A percentile compares a stretch with the other conserved stretches of the same genome.
phyloP scores from a whole-genome alignment of 345 rosid genomes.

The Lepidium aucheri region DNA sequence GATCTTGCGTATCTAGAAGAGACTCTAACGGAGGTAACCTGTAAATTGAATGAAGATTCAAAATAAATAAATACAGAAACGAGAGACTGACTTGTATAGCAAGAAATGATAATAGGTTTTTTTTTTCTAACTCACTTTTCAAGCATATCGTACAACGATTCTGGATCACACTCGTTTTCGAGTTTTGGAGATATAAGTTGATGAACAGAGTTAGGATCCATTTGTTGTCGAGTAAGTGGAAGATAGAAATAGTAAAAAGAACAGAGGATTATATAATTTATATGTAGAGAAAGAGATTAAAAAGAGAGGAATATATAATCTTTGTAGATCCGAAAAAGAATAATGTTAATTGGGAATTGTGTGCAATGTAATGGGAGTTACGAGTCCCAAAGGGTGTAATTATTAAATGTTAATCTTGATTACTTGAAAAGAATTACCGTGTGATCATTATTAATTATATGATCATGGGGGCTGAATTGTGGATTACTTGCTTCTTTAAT shows the following conservation, averaged over 20 bases:
- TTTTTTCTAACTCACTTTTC: not conserved
- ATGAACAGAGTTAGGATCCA: slow-evolving; percentile 8
- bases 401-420: slow-evolving; percentile 1
- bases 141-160: slow-evolving; percentile 13
- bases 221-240: not conserved
- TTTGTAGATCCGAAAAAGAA: not conserved
- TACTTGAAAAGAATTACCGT: not conserved
- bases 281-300: too few relatives aligned
- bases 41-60: not conserved
- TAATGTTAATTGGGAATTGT: slow-evolving; percentile 9
- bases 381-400: slow-evolving; percentile 20
- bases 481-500: not conserved
- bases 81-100: slow-evolving; percentile 3
- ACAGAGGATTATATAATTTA: not conserved
- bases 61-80: not conserved
- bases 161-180: slow-evolving; percentile 1
- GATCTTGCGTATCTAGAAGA: not conserved
- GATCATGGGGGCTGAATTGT: slow-evolving; percentile 26
- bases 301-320: not conserved
- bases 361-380: slow-evolving; percentile 21
- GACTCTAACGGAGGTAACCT: slow-evolving; percentile 24
- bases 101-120: not conserved
- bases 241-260: not conserved
- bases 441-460: not conserved
- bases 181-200: not conserved